phyloP scores from a whole-genome alignment of 1,284 basidiomycete genomes.

The Anthracocystis panici-leucophaei region DNA sequence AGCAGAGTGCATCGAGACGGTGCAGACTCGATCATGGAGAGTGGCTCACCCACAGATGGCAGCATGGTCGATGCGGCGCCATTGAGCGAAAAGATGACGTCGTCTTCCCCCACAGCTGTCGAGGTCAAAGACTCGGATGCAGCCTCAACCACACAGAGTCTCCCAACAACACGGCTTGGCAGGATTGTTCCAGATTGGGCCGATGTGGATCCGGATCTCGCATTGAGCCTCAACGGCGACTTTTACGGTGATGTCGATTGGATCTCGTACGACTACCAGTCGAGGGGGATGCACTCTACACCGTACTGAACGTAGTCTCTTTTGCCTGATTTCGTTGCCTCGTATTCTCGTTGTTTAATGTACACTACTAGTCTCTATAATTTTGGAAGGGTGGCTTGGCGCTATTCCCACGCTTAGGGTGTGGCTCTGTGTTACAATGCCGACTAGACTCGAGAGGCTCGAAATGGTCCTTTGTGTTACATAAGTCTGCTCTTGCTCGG shows the following conservation, averaged over 20 bases:
- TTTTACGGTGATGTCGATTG: slow-evolving; percentile 36
- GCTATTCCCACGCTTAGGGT: background rate
- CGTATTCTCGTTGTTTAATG: slow-evolving; percentile 8
- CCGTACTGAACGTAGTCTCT: slow-evolving; percentile 21
- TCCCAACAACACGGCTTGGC: slow-evolving; percentile 12
- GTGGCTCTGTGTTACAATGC: slow-evolving; percentile 21
- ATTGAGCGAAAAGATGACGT: slow-evolving; percentile 22
- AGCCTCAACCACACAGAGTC: slow-evolving; percentile 17
- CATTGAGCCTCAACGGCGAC: slow-evolving; percentile 46
- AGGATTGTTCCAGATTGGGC: slow-evolving; percentile 50
- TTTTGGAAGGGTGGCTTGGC: background rate
- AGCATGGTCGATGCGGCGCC: slow-evolving; percentile 9
- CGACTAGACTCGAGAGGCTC: slow-evolving; percentile 19
- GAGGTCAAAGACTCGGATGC: slow-evolving; percentile 18
- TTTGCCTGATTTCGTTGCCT: background rate
- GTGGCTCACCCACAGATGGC: slow-evolving; percentile 1
- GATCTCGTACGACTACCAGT: slow-evolving; percentile 50
- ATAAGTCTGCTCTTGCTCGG: slow-evolving; percentile 4
- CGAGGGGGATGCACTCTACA: slow-evolving; percentile 37
- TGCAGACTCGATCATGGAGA: slow-evolving; percentile 22
- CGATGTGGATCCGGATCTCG: slow-evolving; percentile 49
- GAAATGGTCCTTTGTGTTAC: slow-evolving; percentile 22
- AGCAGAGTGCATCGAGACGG: background rate
- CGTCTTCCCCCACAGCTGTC: background rate
- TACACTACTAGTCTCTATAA: slow-evolving; percentile 17